Conservation (phyloP, 1,284 basidiomycete genomes). For the Albatrellus sp. region DNA sequence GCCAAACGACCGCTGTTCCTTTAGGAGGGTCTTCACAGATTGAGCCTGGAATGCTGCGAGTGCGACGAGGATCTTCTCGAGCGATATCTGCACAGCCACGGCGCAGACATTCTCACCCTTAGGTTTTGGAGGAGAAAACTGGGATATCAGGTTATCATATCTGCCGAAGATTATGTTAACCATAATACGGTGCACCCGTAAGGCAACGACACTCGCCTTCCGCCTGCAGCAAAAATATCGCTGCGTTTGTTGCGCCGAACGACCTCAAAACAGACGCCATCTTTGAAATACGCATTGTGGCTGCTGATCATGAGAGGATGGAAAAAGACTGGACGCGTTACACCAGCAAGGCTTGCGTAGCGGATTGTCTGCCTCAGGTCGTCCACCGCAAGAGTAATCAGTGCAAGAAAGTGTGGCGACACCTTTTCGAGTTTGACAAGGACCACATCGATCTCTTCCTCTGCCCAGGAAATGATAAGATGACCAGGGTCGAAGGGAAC, state of each 20-base stretch:
- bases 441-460: slow-evolving; percentile 49
- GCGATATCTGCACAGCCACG: slow-evolving; percentile 64
- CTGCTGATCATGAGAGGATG: slow-evolving; percentile 61
- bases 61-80: slow-evolving; percentile 68
- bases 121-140: slow-evolving; percentile 44
- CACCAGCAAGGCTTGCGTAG: slow-evolving; percentile 49
- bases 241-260: slow-evolving; percentile 51
- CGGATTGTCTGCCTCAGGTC: slow-evolving; percentile 59
- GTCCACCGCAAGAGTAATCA: slow-evolving; percentile 36
- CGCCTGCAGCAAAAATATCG: slow-evolving; percentile 72
- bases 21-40: slow-evolving; percentile 56
- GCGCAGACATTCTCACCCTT: slow-evolving; percentile 47
- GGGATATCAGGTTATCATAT: slow-evolving; percentile 64
- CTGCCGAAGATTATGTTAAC: slow-evolving; percentile 22
- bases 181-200: neutral
- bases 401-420: slow-evolving; percentile 35
- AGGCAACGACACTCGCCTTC: slow-evolving; percentile 36
- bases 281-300: slow-evolving; percentile 53
- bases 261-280: slow-evolving; percentile 69
- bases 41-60: slow-evolving; percentile 64
- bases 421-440: slow-evolving; percentile 47
- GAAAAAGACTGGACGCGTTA: slow-evolving; percentile 50
- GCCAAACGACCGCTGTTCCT: slow-evolving; percentile 74
- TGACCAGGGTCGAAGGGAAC: too few relatives aligned
- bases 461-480: slow-evolving; percentile 18